A percentile compares a stretch with the other conserved stretches of the same genome.
phyloP scores from a whole-genome alignment of 2,329 filamentous ascomycete species.

The Cercospora canescens region DNA sequence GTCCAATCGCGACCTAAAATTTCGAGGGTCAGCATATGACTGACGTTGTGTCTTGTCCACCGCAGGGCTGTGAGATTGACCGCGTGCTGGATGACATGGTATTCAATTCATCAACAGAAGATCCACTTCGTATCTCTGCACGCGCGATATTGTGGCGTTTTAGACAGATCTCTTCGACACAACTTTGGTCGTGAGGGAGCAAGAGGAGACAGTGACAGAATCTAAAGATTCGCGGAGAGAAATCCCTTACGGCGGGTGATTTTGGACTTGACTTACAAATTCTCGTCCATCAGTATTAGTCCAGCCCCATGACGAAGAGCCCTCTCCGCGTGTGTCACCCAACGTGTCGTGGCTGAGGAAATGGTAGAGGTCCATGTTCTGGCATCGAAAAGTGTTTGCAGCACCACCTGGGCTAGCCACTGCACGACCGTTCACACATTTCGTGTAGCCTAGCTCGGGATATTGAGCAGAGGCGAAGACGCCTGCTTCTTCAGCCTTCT shows the following conservation, averaged over 20 bases:
- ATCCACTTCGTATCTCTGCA: no score
- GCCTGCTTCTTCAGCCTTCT: constrained; percentile 2
- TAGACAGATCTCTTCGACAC: no score
- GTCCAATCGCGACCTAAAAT: constrained; percentile 46
- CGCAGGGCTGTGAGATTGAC: not conserved
- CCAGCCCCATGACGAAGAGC: constrained; percentile 56
- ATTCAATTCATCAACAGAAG: no score
- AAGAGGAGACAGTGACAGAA: no score
- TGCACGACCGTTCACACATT: constrained; percentile 1
- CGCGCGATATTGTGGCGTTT: no score
- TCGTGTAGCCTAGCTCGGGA: constrained; percentile 7
- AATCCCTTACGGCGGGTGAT: no score
- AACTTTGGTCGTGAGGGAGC: no score
- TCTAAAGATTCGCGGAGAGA: no score
- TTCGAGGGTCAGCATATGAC: not conserved
- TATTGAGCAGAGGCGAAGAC: constrained; percentile 7
- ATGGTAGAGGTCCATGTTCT: constrained; percentile 40
- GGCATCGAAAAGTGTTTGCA: constrained; percentile 11
- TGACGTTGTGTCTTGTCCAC: no score
- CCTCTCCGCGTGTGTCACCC: constrained; percentile 47
- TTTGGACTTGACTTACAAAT: constrained; percentile 49
- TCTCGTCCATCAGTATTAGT: constrained; percentile 53
- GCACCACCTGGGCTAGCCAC: not conserved
- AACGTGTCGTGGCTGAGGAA: constrained; percentile 57
- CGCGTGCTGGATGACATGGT: not conserved